Conservation (phyloP, 306 rosid genomes). For the Pterocarpus macrocarpus region DNA sequence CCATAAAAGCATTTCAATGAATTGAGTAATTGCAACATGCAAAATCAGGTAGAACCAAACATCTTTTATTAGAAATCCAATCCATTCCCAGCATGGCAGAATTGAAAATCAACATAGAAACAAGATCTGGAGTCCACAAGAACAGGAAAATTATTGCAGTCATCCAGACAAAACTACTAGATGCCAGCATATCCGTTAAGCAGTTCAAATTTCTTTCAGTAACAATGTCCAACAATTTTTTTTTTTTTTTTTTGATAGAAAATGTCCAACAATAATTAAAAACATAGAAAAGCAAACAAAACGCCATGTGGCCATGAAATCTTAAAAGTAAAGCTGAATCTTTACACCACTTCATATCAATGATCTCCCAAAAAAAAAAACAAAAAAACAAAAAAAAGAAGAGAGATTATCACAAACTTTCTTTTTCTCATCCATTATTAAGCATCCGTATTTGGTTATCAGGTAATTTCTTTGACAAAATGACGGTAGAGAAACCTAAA, state of each 20-base stretch:
- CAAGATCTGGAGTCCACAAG: neutral
- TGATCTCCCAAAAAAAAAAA: neutral
- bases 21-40: slow-evolving; percentile 1
- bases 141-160: neutral
- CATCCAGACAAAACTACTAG: neutral
- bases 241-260: too few relatives aligned
- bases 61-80: neutral
- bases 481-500: too few relatives aligned
- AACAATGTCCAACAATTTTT: neutral
- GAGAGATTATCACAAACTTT: too few relatives aligned
- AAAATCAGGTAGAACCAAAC: slow-evolving; percentile 23
- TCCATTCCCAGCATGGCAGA: neutral
- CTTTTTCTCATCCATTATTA: too few relatives aligned
- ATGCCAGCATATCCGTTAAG: neutral
- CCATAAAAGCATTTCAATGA: slow-evolving; percentile 27
- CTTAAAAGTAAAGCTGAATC: slow-evolving; percentile 10
- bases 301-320: neutral
- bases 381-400: too few relatives aligned
- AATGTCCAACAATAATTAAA: neutral
- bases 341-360: slow-evolving; percentile 10
- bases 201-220: neutral
- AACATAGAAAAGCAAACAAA: neutral
- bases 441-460: too few relatives aligned
- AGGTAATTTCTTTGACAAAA: too few relatives aligned
- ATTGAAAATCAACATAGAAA: neutral